Evolutionary conservation across 2,329 filamentous ascomycete species (phyloP), one percentile per base, ranked within the genome.

Genomic region (Pseudogymnoascus sp.): DNA sequence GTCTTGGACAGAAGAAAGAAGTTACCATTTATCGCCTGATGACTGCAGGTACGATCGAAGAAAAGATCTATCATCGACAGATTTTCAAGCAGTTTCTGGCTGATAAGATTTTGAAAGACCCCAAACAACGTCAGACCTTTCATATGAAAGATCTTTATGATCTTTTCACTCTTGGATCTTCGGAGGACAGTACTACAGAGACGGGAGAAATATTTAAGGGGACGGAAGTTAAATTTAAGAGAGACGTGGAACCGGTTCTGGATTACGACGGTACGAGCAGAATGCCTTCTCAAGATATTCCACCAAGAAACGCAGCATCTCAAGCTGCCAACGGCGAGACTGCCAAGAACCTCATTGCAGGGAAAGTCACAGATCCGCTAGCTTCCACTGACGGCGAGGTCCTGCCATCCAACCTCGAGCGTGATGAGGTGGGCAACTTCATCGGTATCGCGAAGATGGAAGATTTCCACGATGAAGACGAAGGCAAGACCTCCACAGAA

Each of bases 51-150:
- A 99, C 96, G 0, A 99, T 99, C 23, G 95, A 99, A 73, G 95
- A 99, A 75, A 99, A 99, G 78, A 99, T 99, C 31, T 99, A 97
- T 67, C 93, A 99, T 75, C 89, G 96, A 14, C 95, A 99, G 72
- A 95, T 99, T 60, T 99, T 96, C 81, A 99, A 99, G 75, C 93
- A 97, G 70, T 97, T 97, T 72, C 81, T 99, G 66, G 95, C 92
- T 3, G 96, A 97, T 77, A 97, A 97, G 75, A 93, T 99, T 5
- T 76, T 99, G 60, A 93, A 90, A 69, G 93, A 99, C 70, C 92
- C 95, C 0, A 96, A 96, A 71, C 93, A 97, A 74, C 87, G 91
- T 21, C 91, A 95, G 67, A 92, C 89, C 0, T 96, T 97, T 74
- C 91, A 96, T 64, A 82, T 96, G 70, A 89, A 88, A 64, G 93